phyloP scores from a whole-genome alignment of 2,329 filamentous ascomycete species.

The Tolypocladium album region DNA sequence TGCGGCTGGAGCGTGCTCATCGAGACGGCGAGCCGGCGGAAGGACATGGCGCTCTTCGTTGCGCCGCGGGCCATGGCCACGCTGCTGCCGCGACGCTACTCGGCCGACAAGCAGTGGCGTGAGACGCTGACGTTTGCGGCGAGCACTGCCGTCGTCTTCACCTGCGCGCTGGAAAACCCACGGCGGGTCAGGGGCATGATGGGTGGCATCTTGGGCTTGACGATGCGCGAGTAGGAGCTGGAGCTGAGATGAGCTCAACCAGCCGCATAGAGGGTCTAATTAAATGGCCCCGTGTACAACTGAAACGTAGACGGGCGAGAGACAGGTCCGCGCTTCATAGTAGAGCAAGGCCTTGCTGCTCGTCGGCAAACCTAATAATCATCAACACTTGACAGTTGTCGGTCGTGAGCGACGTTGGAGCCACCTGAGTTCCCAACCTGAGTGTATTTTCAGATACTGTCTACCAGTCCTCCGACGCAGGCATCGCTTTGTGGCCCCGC shows the following conservation, averaged over 20 bases:
- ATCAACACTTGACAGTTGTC: background rate
- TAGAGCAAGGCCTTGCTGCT: background rate
- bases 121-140: conserved; percentile 56
- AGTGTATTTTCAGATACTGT: background rate
- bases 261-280: background rate
- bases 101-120: conserved; percentile 49
- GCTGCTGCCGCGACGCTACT: conserved; percentile 61
- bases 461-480: background rate
- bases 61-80: conserved; percentile 68
- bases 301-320: background rate
- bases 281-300: background rate
- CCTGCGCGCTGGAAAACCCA: conserved; percentile 52
- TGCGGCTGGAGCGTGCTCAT: conserved; percentile 77
- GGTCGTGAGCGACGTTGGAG: background rate
- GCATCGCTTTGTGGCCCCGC: background rate
- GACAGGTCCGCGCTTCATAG: background rate
- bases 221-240: conserved; percentile 27
- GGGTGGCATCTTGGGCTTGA: conserved; percentile 45
- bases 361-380: background rate
- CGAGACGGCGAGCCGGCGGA: conserved; percentile 53
- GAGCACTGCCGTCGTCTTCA: conserved; percentile 61
- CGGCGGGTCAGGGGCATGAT: conserved; percentile 56
- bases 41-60: conserved; percentile 73
- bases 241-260: background rate
- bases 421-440: background rate